Evolutionary conservation across 495 filamentous ascomycete genomes (phyloP), one percentile per base, ranked within the genome.

Genomic region (Penicillium cinerascens): DNA sequence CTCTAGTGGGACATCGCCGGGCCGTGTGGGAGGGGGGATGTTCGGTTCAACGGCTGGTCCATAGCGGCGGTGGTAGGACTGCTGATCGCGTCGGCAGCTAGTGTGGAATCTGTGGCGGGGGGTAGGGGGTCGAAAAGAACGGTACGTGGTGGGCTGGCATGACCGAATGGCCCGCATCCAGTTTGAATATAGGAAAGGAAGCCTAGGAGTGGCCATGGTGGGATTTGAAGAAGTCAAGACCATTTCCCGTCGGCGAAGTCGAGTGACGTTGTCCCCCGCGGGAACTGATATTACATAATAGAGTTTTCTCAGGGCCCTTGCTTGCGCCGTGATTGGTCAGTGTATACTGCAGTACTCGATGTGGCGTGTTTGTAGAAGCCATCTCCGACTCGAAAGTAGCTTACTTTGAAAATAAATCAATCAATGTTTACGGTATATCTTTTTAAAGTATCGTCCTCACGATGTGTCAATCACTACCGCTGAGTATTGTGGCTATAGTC

Each of bases 121-220:
- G 37, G 20, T 27, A 42, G 70, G 43, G 39, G 64, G 36, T 42
- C 63, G 70, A 17, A 69, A 48, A 18, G 68, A 61, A 39, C 57
- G 68, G 17, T 61, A 59, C 20, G 66, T 66, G 13, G 43, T 62
- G n/a, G 67, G 61, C 44, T 75, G 66, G 47, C 70, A 78, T 20
- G 68, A 58, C 22, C 71, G 62, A 22, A 71, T 59, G 2, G 70
- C 63, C 15, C 71, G 72, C 50, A 84, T 86, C 42, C 88, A 69
- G 55, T 87, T 82, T 33, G 87, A 87, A 59, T 91, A 91, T 15
- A 91, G 77, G 59, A 91, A 91, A 3, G 82, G 82, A 27, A 92
- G 75, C 58, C 88, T 77, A 43, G 75, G 74, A 9, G 81, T 75
- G 44, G 86, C 81, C 88, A 92, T 92, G 49, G 44, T 54, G 46